A percentile compares a stretch with the other conserved stretches of the same genome.
Conservation (phyloP, 495 filamentous ascomycete species). For the Massariosphaeria phaeospora region DNA sequence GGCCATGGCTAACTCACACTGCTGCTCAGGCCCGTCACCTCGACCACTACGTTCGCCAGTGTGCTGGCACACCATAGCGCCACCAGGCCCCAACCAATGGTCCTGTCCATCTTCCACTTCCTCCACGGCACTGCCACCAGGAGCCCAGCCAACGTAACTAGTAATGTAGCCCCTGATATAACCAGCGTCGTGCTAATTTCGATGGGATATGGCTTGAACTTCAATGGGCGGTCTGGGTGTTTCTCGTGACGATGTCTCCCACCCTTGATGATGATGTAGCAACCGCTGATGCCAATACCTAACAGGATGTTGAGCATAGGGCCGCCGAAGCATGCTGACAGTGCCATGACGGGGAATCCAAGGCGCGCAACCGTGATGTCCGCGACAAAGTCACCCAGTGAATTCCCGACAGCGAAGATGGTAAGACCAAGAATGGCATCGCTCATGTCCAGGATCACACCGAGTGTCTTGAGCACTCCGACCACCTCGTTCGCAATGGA, state of each 20-base stretch:
- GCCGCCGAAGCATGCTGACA: conserved; percentile 92
- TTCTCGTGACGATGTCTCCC: conserved; percentile 51
- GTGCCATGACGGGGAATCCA: conserved; percentile 95
- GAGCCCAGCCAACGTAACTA: conserved; percentile 73
- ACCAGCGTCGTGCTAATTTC: conserved; percentile 77
- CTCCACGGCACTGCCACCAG: conserved; percentile 80
- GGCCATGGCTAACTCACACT: conserved; percentile 3
- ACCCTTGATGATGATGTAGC: conserved; percentile 70
- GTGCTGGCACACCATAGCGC: conserved; percentile 84
- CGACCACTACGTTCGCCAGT: conserved; percentile 73
- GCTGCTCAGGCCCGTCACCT: conserved; percentile 47
- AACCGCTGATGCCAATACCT: conserved; percentile 81
- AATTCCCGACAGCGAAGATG: conserved; percentile 95
- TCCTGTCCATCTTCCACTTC: conserved; percentile 79
- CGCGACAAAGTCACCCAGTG: conserved; percentile 87
- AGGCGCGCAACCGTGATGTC: conserved; percentile 90
- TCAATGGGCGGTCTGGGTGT: conserved; percentile 52
- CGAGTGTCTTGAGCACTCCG: conserved; percentile 86
- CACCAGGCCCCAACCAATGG: conserved; percentile 77
- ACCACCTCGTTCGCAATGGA: conserved; percentile 96
- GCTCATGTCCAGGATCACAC: conserved; percentile 86
- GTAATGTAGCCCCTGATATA: conserved; percentile 71
- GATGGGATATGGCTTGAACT: conserved; percentile 60
- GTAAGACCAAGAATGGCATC: conserved; percentile 95
- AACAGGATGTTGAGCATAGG: conserved; percentile 97